phyloP scores from a whole-genome alignment of 805 yeast species.

The Wickerhamomyces mucosus region DNA sequence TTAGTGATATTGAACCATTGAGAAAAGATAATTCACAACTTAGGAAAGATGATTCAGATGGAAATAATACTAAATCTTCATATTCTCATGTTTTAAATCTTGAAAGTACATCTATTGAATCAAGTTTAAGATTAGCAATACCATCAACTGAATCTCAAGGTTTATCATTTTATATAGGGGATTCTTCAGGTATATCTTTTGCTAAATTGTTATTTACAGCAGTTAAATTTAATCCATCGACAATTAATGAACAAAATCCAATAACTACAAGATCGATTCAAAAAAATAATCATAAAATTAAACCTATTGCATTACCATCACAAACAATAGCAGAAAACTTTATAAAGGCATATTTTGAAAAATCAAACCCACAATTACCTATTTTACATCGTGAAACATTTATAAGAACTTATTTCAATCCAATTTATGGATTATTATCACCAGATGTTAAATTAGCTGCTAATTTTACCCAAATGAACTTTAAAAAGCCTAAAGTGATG shows the following conservation, averaged over 20 bases:
- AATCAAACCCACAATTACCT: constrained; percentile 78
- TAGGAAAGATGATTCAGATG: too few relatives aligned
- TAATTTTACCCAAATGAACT: constrained; percentile 38
- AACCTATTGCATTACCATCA: constrained; percentile 38
- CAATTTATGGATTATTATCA: constrained; percentile 67
- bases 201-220: constrained; percentile 75
- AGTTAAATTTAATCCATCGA: constrained; percentile 42
- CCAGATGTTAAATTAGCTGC: constrained; percentile 48
- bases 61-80: too few relatives aligned
- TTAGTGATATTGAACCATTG: constrained; percentile 10
- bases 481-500: constrained; percentile 10
- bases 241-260: constrained; percentile 19
- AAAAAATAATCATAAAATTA: background rate
- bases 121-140: constrained; percentile 10
- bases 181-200: constrained; percentile 57
- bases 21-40: background rate
- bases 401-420: constrained; percentile 55
- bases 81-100: constrained; percentile 3
- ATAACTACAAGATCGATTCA: constrained; percentile 14
- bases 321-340: constrained; percentile 61
- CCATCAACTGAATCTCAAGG: constrained; percentile 10
- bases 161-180: constrained; percentile 32
- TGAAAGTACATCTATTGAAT: constrained; percentile 13
- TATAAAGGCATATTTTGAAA: constrained; percentile 59
- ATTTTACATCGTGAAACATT: constrained; percentile 76